Conservation (phyloP, 2,329 filamentous ascomycete species). For the Pseudogymnoascus sp. region DNA sequence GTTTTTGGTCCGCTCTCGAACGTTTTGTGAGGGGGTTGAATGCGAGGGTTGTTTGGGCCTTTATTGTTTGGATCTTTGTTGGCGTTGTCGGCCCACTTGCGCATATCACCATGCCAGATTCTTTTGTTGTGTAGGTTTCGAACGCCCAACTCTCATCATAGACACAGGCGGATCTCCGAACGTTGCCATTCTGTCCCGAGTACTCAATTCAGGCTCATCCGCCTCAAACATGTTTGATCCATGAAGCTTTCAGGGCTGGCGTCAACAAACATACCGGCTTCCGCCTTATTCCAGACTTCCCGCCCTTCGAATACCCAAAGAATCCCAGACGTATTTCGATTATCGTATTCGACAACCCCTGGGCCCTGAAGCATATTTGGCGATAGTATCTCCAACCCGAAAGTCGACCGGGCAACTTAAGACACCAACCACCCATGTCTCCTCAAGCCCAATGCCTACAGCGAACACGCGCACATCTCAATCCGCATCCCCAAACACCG, state of each 20-base stretch:
- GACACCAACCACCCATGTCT: background rate
- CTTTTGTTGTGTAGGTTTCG: background rate
- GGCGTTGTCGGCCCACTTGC: background rate
- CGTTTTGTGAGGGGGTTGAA: background rate
- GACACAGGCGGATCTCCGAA: background rate
- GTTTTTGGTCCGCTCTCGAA: background rate
- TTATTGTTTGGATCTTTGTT: background rate
- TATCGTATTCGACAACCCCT: background rate
- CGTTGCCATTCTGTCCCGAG: background rate
- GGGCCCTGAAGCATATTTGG: background rate
- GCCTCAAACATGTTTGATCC: background rate
- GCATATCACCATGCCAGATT: background rate
- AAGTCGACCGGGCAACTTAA: background rate
- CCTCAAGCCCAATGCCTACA: background rate
- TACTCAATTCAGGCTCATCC: background rate
- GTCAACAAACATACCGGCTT: background rate
- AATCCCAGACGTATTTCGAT: background rate
- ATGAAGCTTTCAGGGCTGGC: background rate
- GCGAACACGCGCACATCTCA: background rate
- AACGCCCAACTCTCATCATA: background rate
- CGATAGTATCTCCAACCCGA: background rate
- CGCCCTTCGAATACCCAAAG: background rate
- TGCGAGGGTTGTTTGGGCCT: background rate
- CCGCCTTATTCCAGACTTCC: background rate
- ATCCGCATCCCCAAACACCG: constrained; percentile 43